These are phyloP conservation scores for Sphagnum fallax DNA, from an alignment of 228 moss, liverwort and hornwort genomes.

Conservation along the genomic window DNA sequence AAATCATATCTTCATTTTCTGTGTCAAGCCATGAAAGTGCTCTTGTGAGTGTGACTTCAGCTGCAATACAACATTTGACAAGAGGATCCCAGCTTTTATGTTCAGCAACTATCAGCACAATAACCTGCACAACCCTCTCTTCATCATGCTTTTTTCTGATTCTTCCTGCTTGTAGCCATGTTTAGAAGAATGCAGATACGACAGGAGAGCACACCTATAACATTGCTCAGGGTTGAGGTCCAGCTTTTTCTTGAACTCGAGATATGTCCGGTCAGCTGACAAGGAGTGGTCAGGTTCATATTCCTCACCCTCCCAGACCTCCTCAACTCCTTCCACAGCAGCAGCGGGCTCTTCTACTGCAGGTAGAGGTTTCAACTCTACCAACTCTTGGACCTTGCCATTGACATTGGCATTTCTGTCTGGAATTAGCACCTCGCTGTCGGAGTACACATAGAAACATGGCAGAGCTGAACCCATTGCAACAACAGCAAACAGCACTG, in stretches of 20 bases:
- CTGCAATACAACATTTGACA: too few relatives aligned
- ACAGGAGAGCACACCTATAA: constrained; percentile 8
- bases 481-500: too few relatives aligned
- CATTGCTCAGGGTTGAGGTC: constrained; percentile 26
- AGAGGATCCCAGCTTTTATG: too few relatives aligned
- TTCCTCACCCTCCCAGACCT: constrained; percentile 40
- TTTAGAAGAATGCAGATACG: neutral
- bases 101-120: too few relatives aligned
- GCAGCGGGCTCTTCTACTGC: neutral
- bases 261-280: constrained; percentile 28
- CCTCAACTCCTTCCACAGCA: constrained; percentile 9
- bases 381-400: neutral
- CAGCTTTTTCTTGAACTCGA: constrained; percentile 1
- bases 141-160: neutral
- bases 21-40: neutral
- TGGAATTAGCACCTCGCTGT: constrained; percentile 5
- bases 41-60: neutral
- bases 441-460: constrained; percentile 39
- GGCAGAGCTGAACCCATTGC: constrained; percentile 13
- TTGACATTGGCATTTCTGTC: neutral
- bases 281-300: constrained; percentile 37
- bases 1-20: neutral
- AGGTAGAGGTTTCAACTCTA: neutral
- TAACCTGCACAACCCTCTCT: neutral
- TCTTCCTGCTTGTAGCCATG: neutral